These are phyloP conservation scores for Lagerstroemia speciosa DNA, from an alignment of 345 rosid species.

Conservation along the genomic window DNA sequence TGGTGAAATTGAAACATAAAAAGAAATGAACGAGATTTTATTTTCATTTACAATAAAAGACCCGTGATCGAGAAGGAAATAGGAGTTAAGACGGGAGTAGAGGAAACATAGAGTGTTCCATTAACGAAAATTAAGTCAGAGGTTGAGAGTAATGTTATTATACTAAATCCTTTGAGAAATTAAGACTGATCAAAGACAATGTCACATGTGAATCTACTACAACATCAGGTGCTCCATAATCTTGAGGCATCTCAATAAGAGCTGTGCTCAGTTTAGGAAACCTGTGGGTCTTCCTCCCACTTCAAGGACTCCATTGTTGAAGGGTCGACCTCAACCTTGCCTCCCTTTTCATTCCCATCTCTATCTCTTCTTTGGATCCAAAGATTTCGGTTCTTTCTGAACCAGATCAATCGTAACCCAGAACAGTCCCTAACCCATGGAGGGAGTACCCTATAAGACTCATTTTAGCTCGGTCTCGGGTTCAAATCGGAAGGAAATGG, in stretches of 20 bases:
- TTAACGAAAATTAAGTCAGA: too few relatives aligned
- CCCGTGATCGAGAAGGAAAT: too few relatives aligned
- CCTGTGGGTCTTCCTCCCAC: slow-evolving; percentile 40
- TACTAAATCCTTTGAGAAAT: too few relatives aligned
- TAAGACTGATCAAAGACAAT: neutral
- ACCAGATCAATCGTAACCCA: neutral
- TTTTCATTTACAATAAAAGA: too few relatives aligned
- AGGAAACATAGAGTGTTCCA: too few relatives aligned
- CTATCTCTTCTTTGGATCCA: neutral
- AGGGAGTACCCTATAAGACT: neutral
- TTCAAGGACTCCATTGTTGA: slow-evolving; percentile 25
- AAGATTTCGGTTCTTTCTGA: neutral
- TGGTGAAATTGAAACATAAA: slow-evolving; percentile 2
- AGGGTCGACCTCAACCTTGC: slow-evolving; percentile 44
- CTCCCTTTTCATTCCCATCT: neutral
- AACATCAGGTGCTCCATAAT: slow-evolving; percentile 19
- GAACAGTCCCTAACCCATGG: neutral
- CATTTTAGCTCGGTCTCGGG: neutral
- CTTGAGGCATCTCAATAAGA: slow-evolving; percentile 30
- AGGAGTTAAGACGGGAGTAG: too few relatives aligned
- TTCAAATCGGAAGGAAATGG: slow-evolving; percentile 28
- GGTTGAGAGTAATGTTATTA: too few relatives aligned
- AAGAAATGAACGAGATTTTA: neutral
- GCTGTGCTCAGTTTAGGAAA: slow-evolving; percentile 40
- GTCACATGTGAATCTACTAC: slow-evolving; percentile 24